phyloP scores from a whole-genome alignment of 768 basidiomycete genomes.

The Panaeolus cyanescens region DNA sequence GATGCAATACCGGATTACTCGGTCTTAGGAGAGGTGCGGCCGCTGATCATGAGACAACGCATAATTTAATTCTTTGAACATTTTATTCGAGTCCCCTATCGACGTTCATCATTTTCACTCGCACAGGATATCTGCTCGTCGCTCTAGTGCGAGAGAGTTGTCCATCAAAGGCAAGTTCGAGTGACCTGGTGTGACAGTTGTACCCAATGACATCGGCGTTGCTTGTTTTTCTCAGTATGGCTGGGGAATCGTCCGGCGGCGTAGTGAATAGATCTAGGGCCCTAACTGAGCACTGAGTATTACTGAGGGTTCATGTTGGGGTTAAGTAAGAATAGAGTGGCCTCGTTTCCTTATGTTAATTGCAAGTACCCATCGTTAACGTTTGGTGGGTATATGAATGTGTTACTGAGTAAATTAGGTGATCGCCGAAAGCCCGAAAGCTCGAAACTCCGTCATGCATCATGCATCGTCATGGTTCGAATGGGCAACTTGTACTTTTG shows the following conservation, averaged over 20 bases:
- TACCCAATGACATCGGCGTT: not conserved
- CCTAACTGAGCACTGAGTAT: too few relatives aligned
- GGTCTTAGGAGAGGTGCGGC: not conserved
- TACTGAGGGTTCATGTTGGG: not conserved
- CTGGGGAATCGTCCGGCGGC: not conserved
- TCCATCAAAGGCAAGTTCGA: not conserved
- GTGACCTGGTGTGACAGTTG: not conserved
- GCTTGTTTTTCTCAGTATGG: not conserved
- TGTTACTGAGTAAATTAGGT: not conserved
- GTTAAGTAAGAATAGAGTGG: not conserved
- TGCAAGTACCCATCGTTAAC: not conserved
- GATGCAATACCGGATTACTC: not conserved
- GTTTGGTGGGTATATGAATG: not conserved
- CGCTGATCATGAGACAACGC: not conserved
- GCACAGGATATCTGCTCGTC: not conserved
- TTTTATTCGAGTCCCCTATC: not conserved
- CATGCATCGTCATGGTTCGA: not conserved
- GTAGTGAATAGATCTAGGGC: constrained; percentile 1
- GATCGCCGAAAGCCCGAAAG: not conserved
- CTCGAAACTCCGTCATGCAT: not conserved
- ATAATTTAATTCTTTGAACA: not conserved
- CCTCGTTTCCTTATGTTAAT: not conserved
- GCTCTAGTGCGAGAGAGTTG: not conserved
- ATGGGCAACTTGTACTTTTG: too few relatives aligned
- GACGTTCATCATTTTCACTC: not conserved